phyloP scores from a whole-genome alignment of 805 yeast species.

The Priceomyces medius region DNA sequence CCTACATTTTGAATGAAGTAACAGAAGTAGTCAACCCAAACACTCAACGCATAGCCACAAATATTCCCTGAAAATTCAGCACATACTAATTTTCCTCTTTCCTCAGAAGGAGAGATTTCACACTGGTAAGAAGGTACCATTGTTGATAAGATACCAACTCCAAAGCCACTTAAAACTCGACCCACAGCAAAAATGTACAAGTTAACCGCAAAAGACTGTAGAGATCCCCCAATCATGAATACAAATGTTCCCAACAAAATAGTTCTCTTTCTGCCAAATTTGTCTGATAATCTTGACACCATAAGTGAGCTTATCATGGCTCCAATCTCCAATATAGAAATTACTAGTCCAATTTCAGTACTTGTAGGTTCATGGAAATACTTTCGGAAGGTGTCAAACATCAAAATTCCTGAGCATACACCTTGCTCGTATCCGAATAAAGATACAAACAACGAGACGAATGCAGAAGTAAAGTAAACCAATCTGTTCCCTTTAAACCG shows the following conservation, averaged over 20 bases:
- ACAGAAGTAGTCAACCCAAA: slow-evolving; percentile 83
- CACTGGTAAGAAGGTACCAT: slow-evolving; percentile 87
- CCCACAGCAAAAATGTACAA: slow-evolving; percentile 66
- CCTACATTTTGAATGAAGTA: slow-evolving; percentile 59
- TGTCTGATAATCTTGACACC: slow-evolving; percentile 77
- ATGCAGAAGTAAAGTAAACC: slow-evolving; percentile 46
- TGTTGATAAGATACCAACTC: slow-evolving; percentile 80
- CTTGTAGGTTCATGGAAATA: slow-evolving; percentile 76
- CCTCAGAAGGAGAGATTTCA: slow-evolving; percentile 84
- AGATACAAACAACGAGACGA: slow-evolving; percentile 44
- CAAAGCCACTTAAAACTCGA: slow-evolving; percentile 77
- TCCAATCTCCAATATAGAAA: slow-evolving; percentile 85
- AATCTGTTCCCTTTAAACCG: slow-evolving; percentile 38
- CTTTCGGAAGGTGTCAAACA: slow-evolving; percentile 65
- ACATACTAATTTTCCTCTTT: slow-evolving; percentile 81
- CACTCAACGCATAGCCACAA: slow-evolving; percentile 75
- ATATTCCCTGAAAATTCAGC: slow-evolving; percentile 87
- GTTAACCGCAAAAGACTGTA: slow-evolving; percentile 62
- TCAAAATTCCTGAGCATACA: slow-evolving; percentile 83
- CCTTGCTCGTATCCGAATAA: slow-evolving; percentile 58
- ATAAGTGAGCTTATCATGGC: slow-evolving; percentile 77
- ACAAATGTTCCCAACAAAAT: slow-evolving; percentile 76
- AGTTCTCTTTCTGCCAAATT: slow-evolving; percentile 74
- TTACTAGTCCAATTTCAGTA: slow-evolving; percentile 78
- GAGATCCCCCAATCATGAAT: slow-evolving; percentile 73